Evolutionary conservation across 2,329 filamentous ascomycete species (phyloP).

Genomic region (Magnaporthales sp.): DNA sequence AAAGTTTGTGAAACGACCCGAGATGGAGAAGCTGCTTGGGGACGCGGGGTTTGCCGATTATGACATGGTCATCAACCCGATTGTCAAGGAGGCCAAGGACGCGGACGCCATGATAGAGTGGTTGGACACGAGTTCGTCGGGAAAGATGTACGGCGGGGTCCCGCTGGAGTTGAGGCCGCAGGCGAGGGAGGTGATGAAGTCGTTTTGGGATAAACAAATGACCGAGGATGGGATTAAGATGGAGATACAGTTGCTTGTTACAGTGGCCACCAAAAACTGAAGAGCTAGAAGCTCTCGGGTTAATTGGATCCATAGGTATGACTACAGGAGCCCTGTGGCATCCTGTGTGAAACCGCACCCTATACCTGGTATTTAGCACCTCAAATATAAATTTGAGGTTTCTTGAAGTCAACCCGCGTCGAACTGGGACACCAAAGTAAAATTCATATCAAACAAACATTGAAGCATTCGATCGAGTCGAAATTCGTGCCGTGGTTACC

Average conservation of each 20-base stretch:
- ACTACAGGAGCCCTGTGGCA: too few relatives aligned
- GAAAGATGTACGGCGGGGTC: conserved; percentile 21
- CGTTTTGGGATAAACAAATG: conserved; percentile 18
- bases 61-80: conserved; percentile 15
- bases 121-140: conserved; percentile 22
- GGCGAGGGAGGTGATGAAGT: conserved; percentile 20
- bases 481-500: too few relatives aligned
- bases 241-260: conserved; percentile 19
- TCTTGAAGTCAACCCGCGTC: too few relatives aligned
- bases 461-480: too few relatives aligned
- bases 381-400: too few relatives aligned
- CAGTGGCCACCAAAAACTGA: not conserved
- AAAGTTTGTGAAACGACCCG: conserved; percentile 9
- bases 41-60: conserved; percentile 18
- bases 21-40: conserved; percentile 13
- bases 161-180: conserved; percentile 17
- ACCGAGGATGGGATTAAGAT: conserved; percentile 19
- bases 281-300: too few relatives aligned
- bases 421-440: too few relatives aligned
- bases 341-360: too few relatives aligned
- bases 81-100: conserved; percentile 12
- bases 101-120: conserved; percentile 20
- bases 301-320: too few relatives aligned
- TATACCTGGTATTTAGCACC: too few relatives aligned
- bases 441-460: too few relatives aligned